Conservation (phyloP, 331 rosid species). For the Cucumis variabilis region DNA sequence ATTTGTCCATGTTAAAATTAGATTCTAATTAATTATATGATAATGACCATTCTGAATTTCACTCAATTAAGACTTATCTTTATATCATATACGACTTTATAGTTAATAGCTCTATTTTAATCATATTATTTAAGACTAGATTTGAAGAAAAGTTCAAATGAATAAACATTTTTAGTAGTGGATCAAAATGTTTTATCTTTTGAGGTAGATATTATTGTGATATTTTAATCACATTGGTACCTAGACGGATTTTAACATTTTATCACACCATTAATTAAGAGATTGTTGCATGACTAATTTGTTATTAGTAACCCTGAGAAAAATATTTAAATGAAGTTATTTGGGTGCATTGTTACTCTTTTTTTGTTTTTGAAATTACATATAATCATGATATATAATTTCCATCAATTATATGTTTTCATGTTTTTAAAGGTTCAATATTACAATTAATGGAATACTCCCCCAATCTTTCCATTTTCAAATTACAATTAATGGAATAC, state of each 20-base stretch:
- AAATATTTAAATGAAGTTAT: no score
- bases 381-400: background rate
- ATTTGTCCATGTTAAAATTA: background rate
- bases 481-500: no score
- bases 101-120: background rate
- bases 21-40: slow-evolving; percentile 4
- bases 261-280: background rate
- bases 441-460: no score
- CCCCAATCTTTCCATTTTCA: no score
- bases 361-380: no score
- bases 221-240: background rate
- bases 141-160: background rate
- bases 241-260: background rate
- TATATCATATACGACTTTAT: background rate
- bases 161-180: background rate
- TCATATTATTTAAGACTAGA: background rate
- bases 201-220: background rate
- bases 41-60: background rate
- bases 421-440: background rate
- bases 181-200: background rate
- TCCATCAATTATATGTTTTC: background rate
- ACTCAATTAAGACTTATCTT: slow-evolving; percentile 15
- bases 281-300: background rate
- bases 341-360: background rate
- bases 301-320: background rate